These are phyloP conservation scores for Dendrobium nobile DNA, from an alignment of 106 monocot genomes.

Conservation along the genomic window DNA sequence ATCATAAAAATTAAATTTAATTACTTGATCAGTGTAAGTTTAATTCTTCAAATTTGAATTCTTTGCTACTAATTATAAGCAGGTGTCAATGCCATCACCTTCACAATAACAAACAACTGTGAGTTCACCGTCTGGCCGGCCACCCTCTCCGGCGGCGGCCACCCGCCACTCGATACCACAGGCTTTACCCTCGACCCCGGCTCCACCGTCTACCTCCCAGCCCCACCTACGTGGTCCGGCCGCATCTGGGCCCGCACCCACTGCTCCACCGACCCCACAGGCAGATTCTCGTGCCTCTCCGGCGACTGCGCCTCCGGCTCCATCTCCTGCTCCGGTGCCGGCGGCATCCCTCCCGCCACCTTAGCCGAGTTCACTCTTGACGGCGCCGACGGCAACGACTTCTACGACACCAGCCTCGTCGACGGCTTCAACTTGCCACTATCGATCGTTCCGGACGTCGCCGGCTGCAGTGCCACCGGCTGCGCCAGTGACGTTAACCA, in stretches of 20 bases:
- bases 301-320: slow-evolving; percentile 20
- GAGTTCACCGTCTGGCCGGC: slow-evolving; percentile 35
- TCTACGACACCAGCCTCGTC: slow-evolving; percentile 41
- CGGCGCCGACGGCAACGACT: slow-evolving; percentile 25
- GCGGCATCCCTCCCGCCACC: slow-evolving; percentile 21
- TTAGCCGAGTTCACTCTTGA: slow-evolving; percentile 41
- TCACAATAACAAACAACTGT: slow-evolving; percentile 38
- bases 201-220: not conserved
- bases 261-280: slow-evolving; percentile 28
- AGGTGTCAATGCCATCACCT: slow-evolving; percentile 11
- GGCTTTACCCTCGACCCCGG: slow-evolving; percentile 28
- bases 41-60: no score
- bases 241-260: slow-evolving; percentile 30
- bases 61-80: not conserved
- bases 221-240: slow-evolving; percentile 27
- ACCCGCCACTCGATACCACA: slow-evolving; percentile 8
- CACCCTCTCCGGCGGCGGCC: slow-evolving; percentile 13
- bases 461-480: slow-evolving; percentile 10
- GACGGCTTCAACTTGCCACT: slow-evolving; percentile 56
- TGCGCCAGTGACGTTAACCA: slow-evolving; percentile 31
- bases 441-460: not conserved
- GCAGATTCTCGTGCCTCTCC: slow-evolving; percentile 23
- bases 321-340: slow-evolving; percentile 25
- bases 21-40: no score
- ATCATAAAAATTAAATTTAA: no score